A percentile compares a stretch with the other conserved stretches of the same genome.
These are phyloP conservation scores for Thraustochytrium striatum DNA, from an alignment of 352 stramenopile genomes.

Conservation along the genomic window DNA sequence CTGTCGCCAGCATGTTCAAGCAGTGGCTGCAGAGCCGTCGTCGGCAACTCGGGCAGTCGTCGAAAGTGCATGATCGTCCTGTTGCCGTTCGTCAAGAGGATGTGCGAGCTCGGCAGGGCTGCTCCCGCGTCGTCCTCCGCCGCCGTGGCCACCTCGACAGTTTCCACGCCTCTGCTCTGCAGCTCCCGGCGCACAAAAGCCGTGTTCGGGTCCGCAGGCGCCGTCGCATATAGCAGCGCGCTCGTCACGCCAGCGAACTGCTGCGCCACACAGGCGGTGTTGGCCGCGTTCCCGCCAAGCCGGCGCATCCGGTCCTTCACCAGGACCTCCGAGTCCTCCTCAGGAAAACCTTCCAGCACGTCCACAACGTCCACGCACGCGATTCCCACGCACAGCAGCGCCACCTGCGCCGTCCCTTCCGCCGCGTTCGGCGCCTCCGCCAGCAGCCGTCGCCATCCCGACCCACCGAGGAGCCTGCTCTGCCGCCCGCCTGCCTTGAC, in stretches of 20 bases:
- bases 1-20: background rate
- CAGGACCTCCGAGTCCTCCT: conserved; percentile 1
- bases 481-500: too few relatives aligned
- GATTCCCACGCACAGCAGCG: conserved; percentile 1
- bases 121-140: background rate
- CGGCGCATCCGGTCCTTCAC: background rate
- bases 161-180: background rate
- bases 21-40: background rate
- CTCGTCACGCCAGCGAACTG: background rate
- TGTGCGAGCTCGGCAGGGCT: conserved; percentile 19
- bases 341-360: background rate
- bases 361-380: conserved; percentile 36
- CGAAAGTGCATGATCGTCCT: conserved; percentile 39
- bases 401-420: background rate
- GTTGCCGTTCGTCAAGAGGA: conserved; percentile 2
- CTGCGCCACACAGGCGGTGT: background rate
- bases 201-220: conserved; percentile 6
- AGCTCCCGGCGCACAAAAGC: background rate
- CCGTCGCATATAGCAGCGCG: conserved; percentile 10
- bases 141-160: background rate
- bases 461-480: too few relatives aligned
- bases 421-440: background rate
- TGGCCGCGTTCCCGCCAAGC: conserved; percentile 24
- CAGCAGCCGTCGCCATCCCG: too few relatives aligned
- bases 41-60: background rate